A percentile compares a stretch with the other conserved stretches of the same genome.
These are phyloP conservation scores for Erythrophleum fordii DNA, from an alignment of 306 rosid genomes.

Conservation along the genomic window DNA sequence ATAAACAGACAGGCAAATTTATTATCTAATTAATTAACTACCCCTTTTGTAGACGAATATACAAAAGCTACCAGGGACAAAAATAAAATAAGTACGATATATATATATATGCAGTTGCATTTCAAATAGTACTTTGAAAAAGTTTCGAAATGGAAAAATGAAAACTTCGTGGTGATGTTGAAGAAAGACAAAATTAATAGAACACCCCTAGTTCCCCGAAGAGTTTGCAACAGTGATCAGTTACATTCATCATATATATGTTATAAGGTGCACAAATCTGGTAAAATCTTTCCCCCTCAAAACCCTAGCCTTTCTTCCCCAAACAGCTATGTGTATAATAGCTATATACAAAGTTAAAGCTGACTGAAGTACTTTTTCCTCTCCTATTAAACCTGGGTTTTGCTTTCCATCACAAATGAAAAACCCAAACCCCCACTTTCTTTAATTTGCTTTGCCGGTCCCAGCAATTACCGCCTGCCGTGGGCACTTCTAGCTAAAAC, in stretches of 20 bases:
- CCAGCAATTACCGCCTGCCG: slow-evolving; percentile 67
- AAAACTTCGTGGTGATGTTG: slow-evolving; percentile 11
- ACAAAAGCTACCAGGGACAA: background rate
- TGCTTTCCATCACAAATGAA: slow-evolving; percentile 35
- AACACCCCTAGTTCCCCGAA: slow-evolving; percentile 59
- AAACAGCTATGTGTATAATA: background rate
- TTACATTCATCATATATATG: slow-evolving; percentile 40
- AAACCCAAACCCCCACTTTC: slow-evolving; percentile 39
- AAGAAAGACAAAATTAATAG: slow-evolving; percentile 23
- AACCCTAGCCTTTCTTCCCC: slow-evolving; percentile 1
- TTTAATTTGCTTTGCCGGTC: slow-evolving; percentile 52
- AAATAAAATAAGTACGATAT: background rate
- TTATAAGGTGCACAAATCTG: slow-evolving; percentile 32
- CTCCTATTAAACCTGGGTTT: slow-evolving; percentile 24
- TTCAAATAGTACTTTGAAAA: background rate
- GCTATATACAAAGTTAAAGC: background rate
- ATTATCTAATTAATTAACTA: background rate
- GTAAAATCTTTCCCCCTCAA: slow-evolving; percentile 38
- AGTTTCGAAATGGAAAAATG: no score
- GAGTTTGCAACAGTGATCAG: slow-evolving; percentile 44
- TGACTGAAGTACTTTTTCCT: background rate
- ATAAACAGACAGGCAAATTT: background rate
- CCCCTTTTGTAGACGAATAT: background rate
- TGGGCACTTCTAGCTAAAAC: slow-evolving; percentile 58
- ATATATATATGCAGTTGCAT: background rate